Percentiles rank a stretch among this genome's conserved stretches.
Evolutionary conservation across 2,329 filamentous ascomycete species (phyloP).

Genomic region (Trichoderma sp.): DNA sequence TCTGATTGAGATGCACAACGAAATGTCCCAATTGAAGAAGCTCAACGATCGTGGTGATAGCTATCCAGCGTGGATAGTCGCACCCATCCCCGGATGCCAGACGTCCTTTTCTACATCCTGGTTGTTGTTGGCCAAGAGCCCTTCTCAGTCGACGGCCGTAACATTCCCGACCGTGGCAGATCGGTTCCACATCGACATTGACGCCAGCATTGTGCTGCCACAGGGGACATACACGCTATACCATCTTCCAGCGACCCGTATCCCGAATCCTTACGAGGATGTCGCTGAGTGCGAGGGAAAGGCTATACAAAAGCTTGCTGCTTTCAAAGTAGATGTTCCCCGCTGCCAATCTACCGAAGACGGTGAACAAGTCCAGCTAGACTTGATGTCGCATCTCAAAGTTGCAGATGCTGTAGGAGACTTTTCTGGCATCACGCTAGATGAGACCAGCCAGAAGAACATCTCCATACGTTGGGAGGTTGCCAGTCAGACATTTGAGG

Average conservation of each 20-base stretch:
- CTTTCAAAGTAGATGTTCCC: slow-evolving; percentile 40
- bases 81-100: slow-evolving; percentile 34
- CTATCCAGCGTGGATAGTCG: slow-evolving; percentile 37
- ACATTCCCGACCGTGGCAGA: slow-evolving; percentile 36
- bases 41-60: slow-evolving; percentile 32
- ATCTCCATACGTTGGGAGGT: slow-evolving; percentile 36
- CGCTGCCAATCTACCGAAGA: slow-evolving; percentile 34
- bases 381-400: slow-evolving; percentile 68
- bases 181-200: slow-evolving; percentile 35
- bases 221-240: slow-evolving; percentile 33
- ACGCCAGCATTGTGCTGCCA: slow-evolving; percentile 27
- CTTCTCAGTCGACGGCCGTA: slow-evolving; percentile 27
- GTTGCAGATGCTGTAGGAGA: slow-evolving; percentile 48
- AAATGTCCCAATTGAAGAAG: slow-evolving; percentile 30
- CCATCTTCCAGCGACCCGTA: slow-evolving; percentile 32
- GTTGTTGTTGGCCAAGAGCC: slow-evolving; percentile 37
- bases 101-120: slow-evolving; percentile 38
- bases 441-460: slow-evolving; percentile 26
- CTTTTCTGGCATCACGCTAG: slow-evolving; percentile 26
- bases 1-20: slow-evolving; percentile 40
- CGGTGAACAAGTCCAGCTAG: slow-evolving; percentile 32
- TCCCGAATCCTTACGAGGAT: slow-evolving; percentile 38
- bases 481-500: slow-evolving; percentile 36
- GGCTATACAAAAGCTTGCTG: slow-evolving; percentile 31
- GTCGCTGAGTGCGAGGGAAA: slow-evolving; percentile 10